Conservation (phyloP, 2,329 filamentous ascomycete genomes). For the Fusarium equiseti region DNA sequence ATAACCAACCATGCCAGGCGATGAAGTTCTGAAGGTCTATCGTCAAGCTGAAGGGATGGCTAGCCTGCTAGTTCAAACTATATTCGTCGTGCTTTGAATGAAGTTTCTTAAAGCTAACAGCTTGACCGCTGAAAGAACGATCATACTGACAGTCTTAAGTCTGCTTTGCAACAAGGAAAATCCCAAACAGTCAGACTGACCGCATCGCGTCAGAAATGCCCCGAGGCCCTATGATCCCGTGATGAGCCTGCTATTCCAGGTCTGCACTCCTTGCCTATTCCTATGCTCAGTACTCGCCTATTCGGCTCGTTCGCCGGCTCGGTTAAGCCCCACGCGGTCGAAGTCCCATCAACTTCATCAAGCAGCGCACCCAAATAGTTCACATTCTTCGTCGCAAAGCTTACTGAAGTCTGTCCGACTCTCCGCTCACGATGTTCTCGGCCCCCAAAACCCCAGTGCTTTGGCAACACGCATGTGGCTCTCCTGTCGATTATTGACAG, state of each 20-base stretch:
- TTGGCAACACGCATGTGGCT: slow-evolving; percentile 25
- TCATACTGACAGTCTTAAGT: not conserved
- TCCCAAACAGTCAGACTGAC: not conserved
- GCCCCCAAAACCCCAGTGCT: slow-evolving; percentile 39
- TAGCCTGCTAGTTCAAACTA: not conserved
- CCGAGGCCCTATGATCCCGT: not conserved
- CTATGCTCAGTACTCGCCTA: not conserved
- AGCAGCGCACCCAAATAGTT: not conserved
- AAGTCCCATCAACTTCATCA: slow-evolving; percentile 5
- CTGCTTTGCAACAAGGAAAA: not conserved
- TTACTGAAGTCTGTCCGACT: not conserved
- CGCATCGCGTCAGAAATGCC: not conserved
- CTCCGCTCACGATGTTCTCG: slow-evolving; percentile 32
- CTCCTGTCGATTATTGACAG: slow-evolving; percentile 28
- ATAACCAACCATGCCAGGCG: slow-evolving; percentile 9
- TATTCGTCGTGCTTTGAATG: not conserved
- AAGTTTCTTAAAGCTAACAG: not conserved
- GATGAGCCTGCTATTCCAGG: not conserved
- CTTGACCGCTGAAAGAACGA: not conserved
- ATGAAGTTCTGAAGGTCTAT: slow-evolving; percentile 1
- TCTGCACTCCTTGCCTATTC: not conserved
- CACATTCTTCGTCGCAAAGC: slow-evolving; percentile 5
- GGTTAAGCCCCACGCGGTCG: not conserved
- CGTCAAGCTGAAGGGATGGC: not conserved
- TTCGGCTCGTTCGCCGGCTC: not conserved